Evolutionary conservation across 306 rosid species (phyloP).

Genomic region (Pachyrhizus erosus): DNA sequence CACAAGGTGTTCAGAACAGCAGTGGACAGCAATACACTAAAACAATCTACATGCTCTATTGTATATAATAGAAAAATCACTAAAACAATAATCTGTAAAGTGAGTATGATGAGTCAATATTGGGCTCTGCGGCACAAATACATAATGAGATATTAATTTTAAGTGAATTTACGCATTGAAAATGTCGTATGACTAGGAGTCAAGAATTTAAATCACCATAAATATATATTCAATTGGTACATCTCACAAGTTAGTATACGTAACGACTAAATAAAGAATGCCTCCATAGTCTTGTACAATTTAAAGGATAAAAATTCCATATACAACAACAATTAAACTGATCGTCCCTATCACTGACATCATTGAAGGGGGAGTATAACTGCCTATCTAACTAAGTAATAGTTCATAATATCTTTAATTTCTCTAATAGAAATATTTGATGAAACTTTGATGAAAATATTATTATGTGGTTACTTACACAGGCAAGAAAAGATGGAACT

Average conservation of each 20-base stretch:
- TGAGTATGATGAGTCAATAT: too few relatives aligned
- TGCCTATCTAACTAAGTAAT: neutral
- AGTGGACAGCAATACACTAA: too few relatives aligned
- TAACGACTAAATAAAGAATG: neutral
- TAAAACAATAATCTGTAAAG: too few relatives aligned
- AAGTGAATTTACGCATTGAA: neutral
- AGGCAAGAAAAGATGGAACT: slow-evolving; percentile 1
- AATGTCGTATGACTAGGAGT: neutral
- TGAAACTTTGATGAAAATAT: neutral
- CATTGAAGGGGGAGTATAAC: slow-evolving; percentile 5
- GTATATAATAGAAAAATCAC: too few relatives aligned
- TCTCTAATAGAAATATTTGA: neutral
- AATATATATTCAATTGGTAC: neutral
- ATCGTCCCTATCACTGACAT: slow-evolving; percentile 6
- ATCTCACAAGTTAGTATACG: neutral
- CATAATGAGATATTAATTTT: neutral
- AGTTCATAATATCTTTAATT: neutral
- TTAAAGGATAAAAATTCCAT: neutral
- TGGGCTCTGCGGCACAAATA: too few relatives aligned
- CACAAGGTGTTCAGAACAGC: too few relatives aligned
- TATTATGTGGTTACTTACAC: too few relatives aligned
- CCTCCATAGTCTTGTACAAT: neutral
- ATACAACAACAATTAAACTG: neutral
- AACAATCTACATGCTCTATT: too few relatives aligned
- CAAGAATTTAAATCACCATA: neutral